Percentiles rank a stretch among this genome's conserved stretches.
These are phyloP conservation scores for Thalassiosira profunda DNA, from an alignment of 108 stramenopile genomes.

Conservation along the genomic window DNA sequence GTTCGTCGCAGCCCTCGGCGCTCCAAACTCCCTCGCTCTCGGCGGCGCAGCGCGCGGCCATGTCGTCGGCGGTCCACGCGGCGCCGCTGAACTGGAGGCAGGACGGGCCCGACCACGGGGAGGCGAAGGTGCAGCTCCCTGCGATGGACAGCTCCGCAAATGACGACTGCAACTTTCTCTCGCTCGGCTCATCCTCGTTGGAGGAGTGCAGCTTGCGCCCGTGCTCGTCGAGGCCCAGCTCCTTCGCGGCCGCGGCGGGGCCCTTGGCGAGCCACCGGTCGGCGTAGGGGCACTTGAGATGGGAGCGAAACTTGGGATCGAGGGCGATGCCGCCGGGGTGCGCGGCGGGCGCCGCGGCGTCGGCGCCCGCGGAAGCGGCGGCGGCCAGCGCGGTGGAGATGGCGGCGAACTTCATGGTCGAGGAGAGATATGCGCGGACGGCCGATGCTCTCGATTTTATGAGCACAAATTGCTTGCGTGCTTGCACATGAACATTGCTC, in stretches of 20 bases:
- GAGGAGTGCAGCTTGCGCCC: neutral
- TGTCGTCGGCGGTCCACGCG: constrained; percentile 33
- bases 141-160: neutral
- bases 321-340: constrained; percentile 4
- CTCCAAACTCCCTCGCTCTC: constrained; percentile 8
- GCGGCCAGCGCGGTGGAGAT: too few species aligned
- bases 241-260: constrained; percentile 40
- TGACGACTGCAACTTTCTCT: constrained; percentile 1
- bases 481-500: too few species aligned
- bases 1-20: constrained; percentile 13
- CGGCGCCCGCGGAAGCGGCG: neutral
- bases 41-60: constrained; percentile 21
- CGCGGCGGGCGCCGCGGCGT: neutral
- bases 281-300: constrained; percentile 47
- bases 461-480: too few species aligned
- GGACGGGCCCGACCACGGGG: constrained; percentile 22
- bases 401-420: too few species aligned
- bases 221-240: constrained; percentile 18
- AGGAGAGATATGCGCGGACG: too few species aligned
- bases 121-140: constrained; percentile 33
- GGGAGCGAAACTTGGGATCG: constrained; percentile 26
- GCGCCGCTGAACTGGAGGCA: constrained; percentile 40
- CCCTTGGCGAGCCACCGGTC: constrained; percentile 50
- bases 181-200: neutral
- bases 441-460: too few species aligned